A percentile compares a stretch with the other conserved stretches of the same genome.
These are phyloP conservation scores for Colletotrichum horii DNA, from an alignment of 2,329 filamentous ascomycete species.

Conservation along the genomic window DNA sequence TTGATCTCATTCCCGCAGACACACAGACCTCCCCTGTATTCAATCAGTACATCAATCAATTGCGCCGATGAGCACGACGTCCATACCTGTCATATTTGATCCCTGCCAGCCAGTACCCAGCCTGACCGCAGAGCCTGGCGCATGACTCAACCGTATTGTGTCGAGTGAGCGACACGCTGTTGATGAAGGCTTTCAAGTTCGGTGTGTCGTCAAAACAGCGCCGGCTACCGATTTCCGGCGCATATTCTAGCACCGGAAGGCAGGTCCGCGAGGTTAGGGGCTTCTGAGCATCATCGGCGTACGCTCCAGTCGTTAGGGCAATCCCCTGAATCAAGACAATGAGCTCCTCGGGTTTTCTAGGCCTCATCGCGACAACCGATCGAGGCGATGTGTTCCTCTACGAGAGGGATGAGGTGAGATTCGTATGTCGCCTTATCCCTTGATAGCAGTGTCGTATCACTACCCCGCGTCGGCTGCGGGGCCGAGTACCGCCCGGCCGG, in stretches of 20 bases:
- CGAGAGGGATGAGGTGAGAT: neutral
- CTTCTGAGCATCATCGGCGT: neutral
- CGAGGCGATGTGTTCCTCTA: neutral
- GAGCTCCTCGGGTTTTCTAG: neutral
- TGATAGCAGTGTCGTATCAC: neutral
- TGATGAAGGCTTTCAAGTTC: neutral
- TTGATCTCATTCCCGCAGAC: neutral
- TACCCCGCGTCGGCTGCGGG: conserved; percentile 1
- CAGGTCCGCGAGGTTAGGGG: neutral
- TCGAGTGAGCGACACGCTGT: neutral
- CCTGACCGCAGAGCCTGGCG: neutral
- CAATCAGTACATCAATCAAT: neutral
- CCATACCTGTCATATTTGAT: neutral
- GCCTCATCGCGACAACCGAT: neutral
- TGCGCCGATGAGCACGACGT: rapidly evolving
- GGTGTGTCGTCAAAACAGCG: neutral
- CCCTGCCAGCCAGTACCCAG: neutral
- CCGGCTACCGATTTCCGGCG: neutral
- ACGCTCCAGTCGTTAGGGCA: neutral
- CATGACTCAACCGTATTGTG: neutral
- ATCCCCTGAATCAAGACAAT: neutral
- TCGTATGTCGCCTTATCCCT: neutral
- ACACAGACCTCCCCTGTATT: neutral
- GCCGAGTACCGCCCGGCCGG: neutral
- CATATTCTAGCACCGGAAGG: neutral